Base-by-base conservation (phyloP, 2,329 filamentous ascomycete genomes). In the Dryadomyces sulphureus region DNA sequence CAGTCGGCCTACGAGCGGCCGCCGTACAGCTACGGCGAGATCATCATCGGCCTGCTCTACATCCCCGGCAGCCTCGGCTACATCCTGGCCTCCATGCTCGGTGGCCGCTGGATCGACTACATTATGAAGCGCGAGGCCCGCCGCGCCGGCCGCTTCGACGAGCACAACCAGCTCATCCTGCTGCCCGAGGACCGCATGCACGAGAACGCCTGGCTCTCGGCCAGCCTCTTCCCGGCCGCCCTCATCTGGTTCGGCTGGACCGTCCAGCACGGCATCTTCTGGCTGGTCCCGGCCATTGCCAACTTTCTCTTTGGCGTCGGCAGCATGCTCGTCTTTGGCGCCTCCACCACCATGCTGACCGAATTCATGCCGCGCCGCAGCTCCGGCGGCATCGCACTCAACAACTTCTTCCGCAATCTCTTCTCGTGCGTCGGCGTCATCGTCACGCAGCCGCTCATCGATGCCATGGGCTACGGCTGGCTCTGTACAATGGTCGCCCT, bases 341-440 rank as follows among this genome's bases (percentile, higher is more conserved):
- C 77, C 54, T 70, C 76, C 0, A 88, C 84, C 0, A 92, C 86
- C 0, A 88, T 92, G 82, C 66, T 92, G 53, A 90, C 85, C 0
- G 85, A 92, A 57, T 88, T 90, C 57, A 81, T 90, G 69, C 83
- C 83, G 14, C 71, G 75, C 38, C 70, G 73, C 51, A 81, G 79
- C 43, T 83, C 78, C 4, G 75, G 75, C 11, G 84, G 84, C 1
- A 82, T 90, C 3, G 86, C 85, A 0, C 67, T 89, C 38, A 89
- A 90, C 61, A 90, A 90, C 58, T 85, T 90, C 55, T 69, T 85
- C 44, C 68, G 85, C 41, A 92, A 90, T 54, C 84, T 88, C 35
- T 79, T 88, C 54, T 79, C 75, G 43, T 88, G 81, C 50, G 69
- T 85, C 1, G 84, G 82, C 9, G 73, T 73, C 38, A 61, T 89